Conservation (phyloP, 169 alveolate species). For the Plasmodium vinckei region DNA sequence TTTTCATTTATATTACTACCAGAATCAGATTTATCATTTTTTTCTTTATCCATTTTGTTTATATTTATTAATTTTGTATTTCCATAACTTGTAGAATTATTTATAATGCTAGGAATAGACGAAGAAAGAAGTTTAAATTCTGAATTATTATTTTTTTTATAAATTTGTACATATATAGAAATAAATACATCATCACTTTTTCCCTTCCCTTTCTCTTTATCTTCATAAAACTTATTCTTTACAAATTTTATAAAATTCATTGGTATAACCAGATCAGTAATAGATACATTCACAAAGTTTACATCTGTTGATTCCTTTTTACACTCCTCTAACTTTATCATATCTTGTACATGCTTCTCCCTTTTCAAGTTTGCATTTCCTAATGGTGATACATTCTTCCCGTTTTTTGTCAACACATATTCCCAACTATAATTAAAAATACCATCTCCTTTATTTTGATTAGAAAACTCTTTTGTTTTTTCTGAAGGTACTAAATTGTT, state of each 20-base stretch:
- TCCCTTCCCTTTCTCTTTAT: not conserved
- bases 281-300: not conserved
- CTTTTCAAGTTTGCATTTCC: not conserved
- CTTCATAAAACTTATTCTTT: not conserved
- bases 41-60: not conserved
- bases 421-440: constrained; percentile 6
- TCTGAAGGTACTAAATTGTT: not conserved
- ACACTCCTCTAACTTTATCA: not conserved
- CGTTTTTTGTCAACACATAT: constrained; percentile 17
- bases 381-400: not conserved
- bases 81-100: too few relatives aligned
- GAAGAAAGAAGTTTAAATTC: constrained; percentile 17
- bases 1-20: too few relatives aligned
- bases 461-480: not conserved
- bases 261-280: not conserved
- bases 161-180: constrained; percentile 50
- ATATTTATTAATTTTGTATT: not conserved
- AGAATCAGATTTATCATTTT: too few relatives aligned
- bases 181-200: constrained; percentile 19
- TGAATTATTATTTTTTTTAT: constrained; percentile 14
- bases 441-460: not conserved
- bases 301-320: not conserved
- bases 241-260: not conserved
- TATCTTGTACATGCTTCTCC: not conserved
- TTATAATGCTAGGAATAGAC: constrained; percentile 18